phyloP scores from a whole-genome alignment of 2,329 filamentous ascomycete species.

The Immersiporthe knoxdaviesiana region DNA sequence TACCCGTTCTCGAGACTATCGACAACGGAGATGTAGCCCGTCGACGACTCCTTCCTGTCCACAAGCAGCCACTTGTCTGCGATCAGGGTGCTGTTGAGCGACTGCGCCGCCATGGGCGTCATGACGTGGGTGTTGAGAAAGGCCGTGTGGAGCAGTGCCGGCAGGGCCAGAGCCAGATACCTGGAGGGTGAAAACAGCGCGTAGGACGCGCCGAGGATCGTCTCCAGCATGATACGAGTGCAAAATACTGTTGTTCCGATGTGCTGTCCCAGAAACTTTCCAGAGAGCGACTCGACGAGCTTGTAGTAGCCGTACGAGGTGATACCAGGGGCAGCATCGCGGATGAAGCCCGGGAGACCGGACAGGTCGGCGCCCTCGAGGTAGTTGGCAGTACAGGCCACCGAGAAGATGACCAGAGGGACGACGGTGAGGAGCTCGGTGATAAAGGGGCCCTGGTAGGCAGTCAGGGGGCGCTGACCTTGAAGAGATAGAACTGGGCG shows the following conservation, averaged over 20 bases:
- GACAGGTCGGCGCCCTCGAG: slow-evolving; percentile 65
- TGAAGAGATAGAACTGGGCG: slow-evolving; percentile 72
- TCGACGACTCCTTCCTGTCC: slow-evolving; percentile 82
- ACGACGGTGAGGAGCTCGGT: slow-evolving; percentile 76
- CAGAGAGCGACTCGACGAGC: slow-evolving; percentile 47
- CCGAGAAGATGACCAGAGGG: slow-evolving; percentile 66
- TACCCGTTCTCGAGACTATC: slow-evolving; percentile 74
- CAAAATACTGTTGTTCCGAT: slow-evolving; percentile 67
- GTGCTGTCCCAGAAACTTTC: slow-evolving; percentile 47
- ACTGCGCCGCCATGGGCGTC: slow-evolving; percentile 59
- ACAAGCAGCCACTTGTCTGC: slow-evolving; percentile 73
- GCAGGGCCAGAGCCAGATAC: slow-evolving; percentile 67
- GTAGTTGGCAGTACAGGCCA: slow-evolving; percentile 65
- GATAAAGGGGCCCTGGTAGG: slow-evolving; percentile 71
- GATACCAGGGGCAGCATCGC: slow-evolving; percentile 67
- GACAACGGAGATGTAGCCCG: slow-evolving; percentile 89
- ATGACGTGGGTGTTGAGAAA: slow-evolving; percentile 76
- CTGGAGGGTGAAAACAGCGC: slow-evolving; percentile 70
- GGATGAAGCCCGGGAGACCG: slow-evolving; percentile 57
- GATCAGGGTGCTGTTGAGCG: slow-evolving; percentile 68
- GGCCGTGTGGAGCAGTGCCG: slow-evolving; percentile 72
- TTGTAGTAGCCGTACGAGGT: slow-evolving; percentile 69
- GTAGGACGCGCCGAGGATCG: slow-evolving; percentile 68
- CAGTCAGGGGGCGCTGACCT: slow-evolving; percentile 68
- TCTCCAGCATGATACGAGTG: slow-evolving; percentile 73